Evolutionary conservation across 2,329 filamentous ascomycete genomes (phyloP).

Genomic region (Scolecobasidium constrictum): DNA sequence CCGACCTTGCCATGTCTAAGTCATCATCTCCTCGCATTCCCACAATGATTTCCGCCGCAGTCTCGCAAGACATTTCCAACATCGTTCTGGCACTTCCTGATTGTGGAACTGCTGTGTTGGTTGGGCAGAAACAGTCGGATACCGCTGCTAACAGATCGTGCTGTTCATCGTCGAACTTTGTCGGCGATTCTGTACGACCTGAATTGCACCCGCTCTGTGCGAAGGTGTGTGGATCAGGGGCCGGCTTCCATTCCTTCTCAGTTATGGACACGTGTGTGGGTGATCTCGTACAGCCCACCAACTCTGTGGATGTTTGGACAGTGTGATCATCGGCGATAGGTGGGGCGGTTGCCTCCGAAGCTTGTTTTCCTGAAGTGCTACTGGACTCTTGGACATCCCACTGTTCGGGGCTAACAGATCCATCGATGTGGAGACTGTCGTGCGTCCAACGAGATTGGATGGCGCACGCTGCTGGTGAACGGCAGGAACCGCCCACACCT

Average conservation of each 20-base stretch:
- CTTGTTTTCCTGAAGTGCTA: too few species aligned
- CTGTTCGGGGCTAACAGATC: not conserved
- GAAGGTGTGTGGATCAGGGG: not conserved
- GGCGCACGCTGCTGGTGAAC: not conserved
- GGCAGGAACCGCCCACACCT: not conserved
- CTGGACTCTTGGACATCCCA: too few species aligned
- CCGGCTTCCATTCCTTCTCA: not conserved
- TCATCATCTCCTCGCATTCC: not conserved
- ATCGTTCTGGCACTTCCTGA: not conserved
- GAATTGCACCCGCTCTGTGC: not conserved
- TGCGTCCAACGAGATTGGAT: not conserved
- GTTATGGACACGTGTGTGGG: not conserved
- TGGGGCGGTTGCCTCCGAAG: too few species aligned
- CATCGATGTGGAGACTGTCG: not conserved
- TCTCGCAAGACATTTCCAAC: conserved; percentile 1
- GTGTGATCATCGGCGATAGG: too few species aligned
- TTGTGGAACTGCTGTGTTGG: not conserved
- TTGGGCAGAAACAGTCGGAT: not conserved
- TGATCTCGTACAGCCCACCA: not conserved
- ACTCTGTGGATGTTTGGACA: too few species aligned
- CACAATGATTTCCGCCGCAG: not conserved
- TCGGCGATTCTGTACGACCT: not conserved
- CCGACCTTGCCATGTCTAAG: not conserved
- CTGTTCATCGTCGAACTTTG: not conserved
- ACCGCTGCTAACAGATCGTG: not conserved